phyloP scores from a whole-genome alignment of 768 basidiomycete genomes.

The Russula olivacea region DNA sequence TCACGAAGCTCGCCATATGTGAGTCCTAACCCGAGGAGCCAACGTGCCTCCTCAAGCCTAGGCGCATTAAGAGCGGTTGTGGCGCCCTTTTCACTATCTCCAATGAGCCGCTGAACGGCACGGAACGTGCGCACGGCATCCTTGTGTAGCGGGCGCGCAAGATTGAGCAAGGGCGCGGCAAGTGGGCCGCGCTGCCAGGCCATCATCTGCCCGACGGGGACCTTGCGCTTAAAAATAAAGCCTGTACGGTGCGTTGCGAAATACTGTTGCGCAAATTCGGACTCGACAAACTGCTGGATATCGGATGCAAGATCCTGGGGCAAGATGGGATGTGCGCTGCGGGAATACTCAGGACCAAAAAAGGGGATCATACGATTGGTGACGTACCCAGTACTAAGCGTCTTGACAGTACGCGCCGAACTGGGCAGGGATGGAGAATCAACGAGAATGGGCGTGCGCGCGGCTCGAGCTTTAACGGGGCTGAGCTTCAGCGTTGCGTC shows the following conservation, averaged over 20 bases:
- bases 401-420: constrained; percentile 31
- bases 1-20: constrained; percentile 80
- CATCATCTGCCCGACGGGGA: constrained; percentile 86
- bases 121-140: constrained; percentile 85
- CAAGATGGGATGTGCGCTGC: constrained; percentile 67
- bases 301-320: constrained; percentile 77
- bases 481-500: constrained; percentile 71
- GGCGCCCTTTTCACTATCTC: constrained; percentile 75
- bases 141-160: constrained; percentile 59
- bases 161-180: constrained; percentile 63
- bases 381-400: constrained; percentile 62
- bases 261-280: constrained; percentile 80
- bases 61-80: constrained; percentile 39
- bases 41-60: constrained; percentile 78
- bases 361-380: neutral
- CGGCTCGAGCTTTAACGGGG: constrained; percentile 61
- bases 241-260: constrained; percentile 89
- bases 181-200: constrained; percentile 79
- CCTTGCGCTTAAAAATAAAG: constrained; percentile 73
- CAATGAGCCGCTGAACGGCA: constrained; percentile 89
- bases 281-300: constrained; percentile 82
- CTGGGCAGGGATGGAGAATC: constrained; percentile 26
- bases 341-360: neutral
- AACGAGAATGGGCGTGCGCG: constrained; percentile 59
- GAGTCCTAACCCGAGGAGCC: constrained; percentile 77